Evolutionary conservation across 305 asterid species (phyloP), one percentile per base, ranked within the genome.

Genomic region (Petunia hybrid): DNA sequence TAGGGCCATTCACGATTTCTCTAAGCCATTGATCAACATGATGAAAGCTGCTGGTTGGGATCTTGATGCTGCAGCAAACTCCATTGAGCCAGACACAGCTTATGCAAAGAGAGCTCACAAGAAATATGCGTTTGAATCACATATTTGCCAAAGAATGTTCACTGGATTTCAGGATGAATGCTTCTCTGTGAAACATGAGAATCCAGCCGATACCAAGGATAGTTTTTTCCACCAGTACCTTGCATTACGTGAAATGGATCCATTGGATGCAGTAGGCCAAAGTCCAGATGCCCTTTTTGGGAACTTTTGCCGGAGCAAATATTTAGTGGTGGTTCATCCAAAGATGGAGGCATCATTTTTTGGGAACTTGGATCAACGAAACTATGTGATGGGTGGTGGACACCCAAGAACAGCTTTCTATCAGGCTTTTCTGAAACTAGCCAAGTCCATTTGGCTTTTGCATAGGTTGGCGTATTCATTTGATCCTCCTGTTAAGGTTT

Each of bases 21-120:
- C 99, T 77, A 96, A 96, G 87, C 99, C 99, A 14, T 83, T 96
- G 78, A 96, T 96, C 87, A 96, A 93, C 87, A 93, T 96, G 99
- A 94, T 96, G 99, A 96, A 96, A 87, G 99, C 98, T 42, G 97
- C 98, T 80, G 99, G 97, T 41, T 96, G 99, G 99, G 99, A 96
- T 87, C 98, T 96, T 79, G 99, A 96, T 86, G 91, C 95, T 12
- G 98, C 99, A 4, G 98, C 99, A 42, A 88, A 89, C 87, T 93
- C 99, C 78, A 91, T 96, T 1, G 98, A 94, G 83, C 97, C 98
- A 5, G 81, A 89, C 69, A 85, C 90, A 74, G 77, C 63, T 69
- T 96, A 94, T 79, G 95, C 95, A 39, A 96, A 94, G 90, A 87
- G 99, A 84, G 98, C 98, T 80, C 98, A 96, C 92, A 96, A 96